phyloP scores from a whole-genome alignment of 495 filamentous ascomycete species.

The Penicillium coprophilum region DNA sequence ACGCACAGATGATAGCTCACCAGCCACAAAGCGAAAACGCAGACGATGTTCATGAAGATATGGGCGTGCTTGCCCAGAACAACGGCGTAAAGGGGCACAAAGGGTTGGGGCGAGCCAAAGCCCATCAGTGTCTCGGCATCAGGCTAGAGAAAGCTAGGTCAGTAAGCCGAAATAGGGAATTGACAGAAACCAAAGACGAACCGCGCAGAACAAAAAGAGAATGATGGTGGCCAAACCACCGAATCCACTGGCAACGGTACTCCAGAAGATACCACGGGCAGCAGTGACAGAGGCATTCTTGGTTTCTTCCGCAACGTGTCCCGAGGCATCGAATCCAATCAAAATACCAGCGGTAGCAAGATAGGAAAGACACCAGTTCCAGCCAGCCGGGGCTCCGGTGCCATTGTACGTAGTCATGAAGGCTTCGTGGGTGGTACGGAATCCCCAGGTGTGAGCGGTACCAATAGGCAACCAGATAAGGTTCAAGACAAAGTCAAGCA shows the following conservation, averaged over 20 bases:
- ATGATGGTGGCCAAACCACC: slow-evolving; percentile 53
- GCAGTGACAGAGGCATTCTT: slow-evolving; percentile 55
- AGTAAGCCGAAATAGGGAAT: not conserved
- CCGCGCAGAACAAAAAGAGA: slow-evolving; percentile 56
- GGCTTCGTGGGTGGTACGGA: slow-evolving; percentile 53
- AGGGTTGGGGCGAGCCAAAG: slow-evolving; percentile 53
- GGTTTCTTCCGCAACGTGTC: slow-evolving; percentile 58
- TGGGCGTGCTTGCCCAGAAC: slow-evolving; percentile 54
- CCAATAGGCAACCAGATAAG: slow-evolving; percentile 59
- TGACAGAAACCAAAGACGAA: slow-evolving; percentile 20
- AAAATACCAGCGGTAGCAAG: slow-evolving; percentile 58
- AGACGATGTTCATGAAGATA: slow-evolving; percentile 55
- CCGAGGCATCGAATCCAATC: slow-evolving; percentile 58
- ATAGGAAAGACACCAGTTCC: slow-evolving; percentile 62
- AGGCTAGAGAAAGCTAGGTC: slow-evolving; percentile 28
- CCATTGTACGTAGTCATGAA: slow-evolving; percentile 60
- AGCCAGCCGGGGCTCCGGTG: slow-evolving; percentile 53
- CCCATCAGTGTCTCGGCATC: slow-evolving; percentile 38
- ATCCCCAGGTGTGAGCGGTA: slow-evolving; percentile 52
- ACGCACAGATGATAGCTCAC: slow-evolving; percentile 24
- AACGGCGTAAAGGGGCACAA: slow-evolving; percentile 53
- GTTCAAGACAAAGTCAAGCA: slow-evolving; percentile 56
- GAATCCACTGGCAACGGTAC: slow-evolving; percentile 51
- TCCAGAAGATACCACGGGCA: slow-evolving; percentile 57
- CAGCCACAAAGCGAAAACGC: slow-evolving; percentile 50